Evolutionary conservation across 805 yeast genomes (phyloP).

Genomic region (Limtongia smithiae): DNA sequence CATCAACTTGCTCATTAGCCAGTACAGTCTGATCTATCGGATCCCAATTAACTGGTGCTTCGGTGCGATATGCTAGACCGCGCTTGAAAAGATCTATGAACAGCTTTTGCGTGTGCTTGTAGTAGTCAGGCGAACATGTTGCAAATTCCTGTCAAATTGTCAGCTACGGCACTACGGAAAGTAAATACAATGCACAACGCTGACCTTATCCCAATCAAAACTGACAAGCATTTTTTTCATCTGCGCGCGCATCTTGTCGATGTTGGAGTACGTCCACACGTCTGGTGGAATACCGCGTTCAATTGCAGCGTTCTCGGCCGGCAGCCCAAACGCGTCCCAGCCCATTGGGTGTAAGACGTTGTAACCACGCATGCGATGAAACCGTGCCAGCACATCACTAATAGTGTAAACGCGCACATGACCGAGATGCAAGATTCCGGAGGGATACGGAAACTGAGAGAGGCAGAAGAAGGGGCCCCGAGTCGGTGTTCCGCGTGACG

Average conservation of each 20-base stretch:
- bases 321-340: constrained; percentile 98
- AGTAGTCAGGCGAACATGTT: constrained; percentile 83
- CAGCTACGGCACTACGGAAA: neutral
- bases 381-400: constrained; percentile 78
- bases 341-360: constrained; percentile 95
- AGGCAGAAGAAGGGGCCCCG: constrained; percentile 49
- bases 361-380: constrained; percentile 68
- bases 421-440: constrained; percentile 90
- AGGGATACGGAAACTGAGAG: constrained; percentile 95
- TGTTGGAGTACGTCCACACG: constrained; percentile 77
- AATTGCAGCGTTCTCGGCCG: constrained; percentile 97
- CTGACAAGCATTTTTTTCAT: constrained; percentile 73
- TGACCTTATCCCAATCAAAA: constrained; percentile 75
- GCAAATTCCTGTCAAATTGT: constrained; percentile 56
- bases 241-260: constrained; percentile 81
- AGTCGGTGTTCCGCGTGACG: constrained; percentile 12
- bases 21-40: constrained; percentile 92
- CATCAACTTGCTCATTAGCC: constrained; percentile 95
- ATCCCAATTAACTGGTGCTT: constrained; percentile 95
- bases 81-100: constrained; percentile 68
- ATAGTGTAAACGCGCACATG: constrained; percentile 91
- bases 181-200: neutral
- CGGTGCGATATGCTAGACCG: constrained; percentile 80
- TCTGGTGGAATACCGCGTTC: constrained; percentile 77
- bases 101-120: constrained; percentile 87